These are phyloP conservation scores for Globisporangium emineosum DNA, from an alignment of 352 stramenopile genomes.

Conservation along the genomic window DNA sequence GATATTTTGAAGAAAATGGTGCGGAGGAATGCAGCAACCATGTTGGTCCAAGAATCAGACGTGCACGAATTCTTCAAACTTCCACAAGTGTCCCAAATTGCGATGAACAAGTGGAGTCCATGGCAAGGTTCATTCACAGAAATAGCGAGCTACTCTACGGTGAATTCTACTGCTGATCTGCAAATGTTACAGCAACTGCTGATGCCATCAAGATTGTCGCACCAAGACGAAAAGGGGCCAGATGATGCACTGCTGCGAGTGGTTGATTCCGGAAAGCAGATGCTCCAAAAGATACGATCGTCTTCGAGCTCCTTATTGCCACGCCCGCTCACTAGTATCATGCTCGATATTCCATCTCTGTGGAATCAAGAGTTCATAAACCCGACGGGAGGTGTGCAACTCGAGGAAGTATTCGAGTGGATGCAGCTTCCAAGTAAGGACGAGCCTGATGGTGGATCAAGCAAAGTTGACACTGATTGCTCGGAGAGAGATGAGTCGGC, in stretches of 20 bases:
- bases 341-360: conserved; percentile 29
- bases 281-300: not conserved
- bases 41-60: conserved; percentile 5
- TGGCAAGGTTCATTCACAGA: conserved; percentile 5
- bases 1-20: conserved; percentile 4
- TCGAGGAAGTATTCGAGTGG: conserved; percentile 18
- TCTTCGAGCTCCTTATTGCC: not conserved
- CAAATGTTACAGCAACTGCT: conserved; percentile 3
- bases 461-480: not conserved
- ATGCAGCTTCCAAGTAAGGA: not conserved
- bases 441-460: not conserved
- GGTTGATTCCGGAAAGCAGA: not conserved
- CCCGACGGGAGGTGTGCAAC: conserved; percentile 7
- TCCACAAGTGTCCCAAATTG: not conserved
- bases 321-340: conserved; percentile 21
- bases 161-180: not conserved
- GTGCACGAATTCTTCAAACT: conserved; percentile 8
- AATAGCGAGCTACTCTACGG: not conserved
- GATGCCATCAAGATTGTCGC: conserved; percentile 2
- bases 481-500: not conserved
- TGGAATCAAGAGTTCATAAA: conserved; percentile 23
- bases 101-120: not conserved
- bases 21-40: conserved; percentile 10
- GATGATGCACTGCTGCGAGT: conserved; percentile 4
- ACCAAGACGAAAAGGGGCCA: conserved; percentile 3